Percentiles rank a stretch among this genome's conserved stretches.
Conservation (phyloP, 352 stramenopile genomes). For the Phytophthora fragariae region DNA sequence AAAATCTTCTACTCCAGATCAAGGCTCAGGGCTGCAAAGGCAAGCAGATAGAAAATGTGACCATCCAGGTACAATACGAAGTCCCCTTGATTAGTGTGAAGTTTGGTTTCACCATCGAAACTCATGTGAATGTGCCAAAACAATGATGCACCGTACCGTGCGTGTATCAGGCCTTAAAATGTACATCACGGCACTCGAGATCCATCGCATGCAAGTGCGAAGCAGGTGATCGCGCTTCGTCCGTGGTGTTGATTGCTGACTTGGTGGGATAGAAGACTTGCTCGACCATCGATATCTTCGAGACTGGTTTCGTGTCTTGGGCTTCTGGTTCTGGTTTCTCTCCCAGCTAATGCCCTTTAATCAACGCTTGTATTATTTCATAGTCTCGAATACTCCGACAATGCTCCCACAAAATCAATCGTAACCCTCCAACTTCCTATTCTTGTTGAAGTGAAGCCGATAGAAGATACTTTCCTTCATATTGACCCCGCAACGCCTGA, state of each 20-base stretch:
- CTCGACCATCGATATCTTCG: neutral
- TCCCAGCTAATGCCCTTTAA: neutral
- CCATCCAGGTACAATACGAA: no score
- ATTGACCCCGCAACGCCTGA: neutral
- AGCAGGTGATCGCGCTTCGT: neutral
- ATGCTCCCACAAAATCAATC: neutral
- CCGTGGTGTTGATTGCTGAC: neutral
- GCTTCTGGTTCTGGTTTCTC: neutral
- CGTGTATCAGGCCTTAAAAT: no score
- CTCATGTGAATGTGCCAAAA: no score
- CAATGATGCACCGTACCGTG: no score
- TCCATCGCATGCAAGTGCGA: neutral
- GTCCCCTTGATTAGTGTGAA: no score
- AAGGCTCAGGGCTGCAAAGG: no score
- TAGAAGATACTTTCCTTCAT: neutral
- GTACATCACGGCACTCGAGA: neutral
- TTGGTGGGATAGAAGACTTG: neutral
- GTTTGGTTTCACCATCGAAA: no score
- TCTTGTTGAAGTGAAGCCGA: conserved; percentile 38
- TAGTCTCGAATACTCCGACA: neutral
- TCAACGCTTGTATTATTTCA: neutral
- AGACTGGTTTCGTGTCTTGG: neutral
- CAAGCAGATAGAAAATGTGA: no score
- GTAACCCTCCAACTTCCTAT: neutral
- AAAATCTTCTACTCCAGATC: no score